Percentiles rank a stretch among this genome's conserved stretches.
Evolutionary conservation across 495 filamentous ascomycete genomes (phyloP).

Genomic region (Corynascus novoguineensis): DNA sequence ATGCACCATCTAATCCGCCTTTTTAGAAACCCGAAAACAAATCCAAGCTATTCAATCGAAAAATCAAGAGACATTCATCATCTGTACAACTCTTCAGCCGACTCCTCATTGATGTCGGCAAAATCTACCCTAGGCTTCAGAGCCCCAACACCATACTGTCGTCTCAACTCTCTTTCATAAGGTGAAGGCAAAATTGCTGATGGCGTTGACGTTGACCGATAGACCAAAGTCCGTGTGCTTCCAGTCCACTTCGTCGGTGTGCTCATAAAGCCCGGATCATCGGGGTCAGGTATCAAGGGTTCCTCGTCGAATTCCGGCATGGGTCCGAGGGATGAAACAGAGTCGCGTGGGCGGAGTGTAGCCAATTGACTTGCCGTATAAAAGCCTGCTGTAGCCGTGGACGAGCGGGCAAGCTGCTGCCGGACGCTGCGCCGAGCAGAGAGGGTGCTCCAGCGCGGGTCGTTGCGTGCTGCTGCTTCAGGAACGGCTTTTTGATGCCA

Average conservation of each 20-base stretch:
- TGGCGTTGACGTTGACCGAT: conserved; percentile 26
- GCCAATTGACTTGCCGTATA: conserved; percentile 12
- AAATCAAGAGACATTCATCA: not conserved
- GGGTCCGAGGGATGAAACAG: conserved; percentile 14
- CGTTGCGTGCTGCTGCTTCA: conserved; percentile 6
- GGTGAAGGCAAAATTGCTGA: conserved; percentile 29
- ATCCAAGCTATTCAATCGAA: not conserved
- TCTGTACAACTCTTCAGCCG: conserved; percentile 17
- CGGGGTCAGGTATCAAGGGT: conserved; percentile 6
- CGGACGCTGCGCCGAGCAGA: conserved; percentile 19
- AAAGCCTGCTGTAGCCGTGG: not conserved
- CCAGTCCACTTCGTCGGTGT: conserved; percentile 30
- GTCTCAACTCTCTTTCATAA: conserved; percentile 26
- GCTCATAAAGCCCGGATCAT: conserved; percentile 30
- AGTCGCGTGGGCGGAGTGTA: not conserved
- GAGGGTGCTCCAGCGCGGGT: conserved; percentile 19
- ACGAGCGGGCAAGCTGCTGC: conserved; percentile 6
- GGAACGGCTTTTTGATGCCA: conserved; percentile 27
- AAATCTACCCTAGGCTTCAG: conserved; percentile 22
- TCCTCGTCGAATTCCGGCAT: conserved; percentile 32
- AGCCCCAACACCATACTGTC: conserved; percentile 14
- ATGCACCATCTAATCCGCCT: not conserved
- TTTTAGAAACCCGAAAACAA: not conserved
- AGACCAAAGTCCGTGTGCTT: conserved; percentile 15
- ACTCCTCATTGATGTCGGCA: conserved; percentile 28